Percentiles rank a stretch among this genome's conserved stretches.
Evolutionary conservation across 2,329 filamentous ascomycete genomes (phyloP).

Genomic region (Pseudopyricularia javanii): DNA sequence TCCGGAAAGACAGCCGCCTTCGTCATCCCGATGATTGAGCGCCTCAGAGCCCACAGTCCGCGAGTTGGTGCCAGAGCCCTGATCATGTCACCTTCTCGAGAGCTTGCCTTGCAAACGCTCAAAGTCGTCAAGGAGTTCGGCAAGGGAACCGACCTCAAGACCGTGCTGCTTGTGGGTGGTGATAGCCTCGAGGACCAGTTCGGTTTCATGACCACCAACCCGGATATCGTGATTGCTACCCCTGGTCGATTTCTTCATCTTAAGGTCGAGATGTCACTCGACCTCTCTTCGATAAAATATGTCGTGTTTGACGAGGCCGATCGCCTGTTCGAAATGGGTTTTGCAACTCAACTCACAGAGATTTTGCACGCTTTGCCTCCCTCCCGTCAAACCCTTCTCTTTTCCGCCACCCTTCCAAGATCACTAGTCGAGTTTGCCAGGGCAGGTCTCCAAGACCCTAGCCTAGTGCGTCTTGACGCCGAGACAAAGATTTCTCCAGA

Average conservation of each 20-base stretch:
- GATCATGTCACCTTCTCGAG: slow-evolving; percentile 83
- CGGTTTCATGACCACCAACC: slow-evolving; percentile 80
- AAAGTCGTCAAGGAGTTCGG: slow-evolving; percentile 95
- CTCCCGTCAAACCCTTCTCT: slow-evolving; percentile 79
- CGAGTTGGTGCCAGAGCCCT: slow-evolving; percentile 78
- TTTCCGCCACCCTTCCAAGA: slow-evolving; percentile 89
- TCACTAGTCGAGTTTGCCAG: slow-evolving; percentile 92
- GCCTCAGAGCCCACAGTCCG: slow-evolving; percentile 74
- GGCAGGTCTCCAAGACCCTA: slow-evolving; percentile 85
- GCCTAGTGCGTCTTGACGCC: slow-evolving; percentile 77
- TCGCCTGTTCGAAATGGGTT: slow-evolving; percentile 96
- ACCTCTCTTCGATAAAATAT: slow-evolving; percentile 83
- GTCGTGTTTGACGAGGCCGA: slow-evolving; percentile 98
- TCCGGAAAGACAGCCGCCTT: slow-evolving; percentile 98
- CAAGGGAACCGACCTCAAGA: slow-evolving; percentile 79
- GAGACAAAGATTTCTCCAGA: slow-evolving; percentile 95
- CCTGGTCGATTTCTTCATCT: slow-evolving; percentile 93
- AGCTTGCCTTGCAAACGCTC: slow-evolving; percentile 85
- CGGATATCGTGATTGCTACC: slow-evolving; percentile 94
- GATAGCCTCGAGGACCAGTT: slow-evolving; percentile 96
- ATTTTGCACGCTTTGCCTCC: slow-evolving; percentile 80
- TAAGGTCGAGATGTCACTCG: slow-evolving; percentile 90
- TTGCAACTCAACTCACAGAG: slow-evolving; percentile 83
- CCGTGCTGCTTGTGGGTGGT: slow-evolving; percentile 84
- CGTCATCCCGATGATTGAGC: slow-evolving; percentile 96